phyloP scores from a whole-genome alignment of 768 basidiomycete species.

The Lactifluus pinguis region DNA sequence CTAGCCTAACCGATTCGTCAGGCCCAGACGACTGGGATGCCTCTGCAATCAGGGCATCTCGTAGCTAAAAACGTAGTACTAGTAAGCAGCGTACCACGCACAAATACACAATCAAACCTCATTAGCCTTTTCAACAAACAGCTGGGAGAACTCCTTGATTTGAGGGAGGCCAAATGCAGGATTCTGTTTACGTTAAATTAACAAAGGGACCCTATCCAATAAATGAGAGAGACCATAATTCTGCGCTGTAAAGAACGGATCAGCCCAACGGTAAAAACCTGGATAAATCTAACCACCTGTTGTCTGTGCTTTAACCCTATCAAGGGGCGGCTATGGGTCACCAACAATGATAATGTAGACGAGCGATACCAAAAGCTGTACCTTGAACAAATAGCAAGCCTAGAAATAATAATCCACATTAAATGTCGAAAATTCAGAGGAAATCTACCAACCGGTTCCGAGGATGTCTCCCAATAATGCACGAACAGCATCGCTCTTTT shows the following conservation, averaged over 20 bases:
- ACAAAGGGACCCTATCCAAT: background rate
- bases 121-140: constrained; percentile 16
- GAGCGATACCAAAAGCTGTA: background rate
- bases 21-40: background rate
- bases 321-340: background rate
- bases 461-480: background rate
- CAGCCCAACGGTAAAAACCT: background rate
- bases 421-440: background rate
- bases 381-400: constrained; percentile 13
- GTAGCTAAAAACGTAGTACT: background rate
- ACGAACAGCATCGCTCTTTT: background rate
- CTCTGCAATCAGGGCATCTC: background rate
- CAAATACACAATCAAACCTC: constrained; percentile 1
- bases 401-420: background rate
- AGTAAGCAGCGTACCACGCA: background rate
- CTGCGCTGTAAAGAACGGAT: constrained; percentile 3
- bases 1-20: constrained; percentile 1
- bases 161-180: constrained; percentile 14
- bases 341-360: background rate
- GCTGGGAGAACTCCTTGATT: constrained; percentile 4
- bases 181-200: background rate
- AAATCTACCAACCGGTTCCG: constrained; percentile 8
- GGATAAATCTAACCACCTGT: constrained; percentile 3
- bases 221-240: constrained; percentile 5
- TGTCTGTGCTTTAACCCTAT: constrained; percentile 8